Base-by-base conservation (phyloP, 176 grass and related monocot species). In the Luzula sylvatica region DNA sequence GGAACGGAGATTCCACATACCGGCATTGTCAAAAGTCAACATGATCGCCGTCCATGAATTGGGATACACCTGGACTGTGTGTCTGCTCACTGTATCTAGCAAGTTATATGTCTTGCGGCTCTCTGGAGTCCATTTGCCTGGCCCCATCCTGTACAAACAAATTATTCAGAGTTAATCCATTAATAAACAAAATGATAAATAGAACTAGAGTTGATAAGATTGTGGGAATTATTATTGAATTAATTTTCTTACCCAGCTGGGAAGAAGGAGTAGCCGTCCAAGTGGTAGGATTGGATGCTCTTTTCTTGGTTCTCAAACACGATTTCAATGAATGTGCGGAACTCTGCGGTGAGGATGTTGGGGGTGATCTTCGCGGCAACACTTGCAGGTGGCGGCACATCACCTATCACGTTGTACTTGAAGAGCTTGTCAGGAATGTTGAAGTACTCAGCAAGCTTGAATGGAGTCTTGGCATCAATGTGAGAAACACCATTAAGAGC, bases 361-460 rank as follows among this genome's bases (percentile, higher is more conserved):
- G 90, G 73, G 0, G 74, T 41, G 19, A 95, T 0, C 61, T 54
- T 79, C 26, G 69, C 15, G 0, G 80, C 20, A 2, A 62, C 18
- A 4, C 20, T 15, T 2, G 30, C 3, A 22, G 55, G 11, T 0
- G 81, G 71, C 4, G 78, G 92, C 67, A 28, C 56, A 78, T 96
- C 92, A 32, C 49, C 23, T 70, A 86, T 86, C 54, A 79, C 2
- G 74, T 89, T 61, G 81, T 96, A 89, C 57, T 77, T 47, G 85
- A 96, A 96, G 17, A 82, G 40, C 13, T 83, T 73, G 38, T 76
- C 51, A 50, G 67, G 38, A 52, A 65, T 59, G 74, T 70, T 75
- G 74, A 79, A 96, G 85, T 96, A 96, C 71, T 96, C 81, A 23
- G 81, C 81, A 50, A 96, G 92, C 85, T 96, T 96, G 21, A 89